phyloP scores from a whole-genome alignment of 78 protist genomes.

The Dictyostelium capitatum region DNA sequence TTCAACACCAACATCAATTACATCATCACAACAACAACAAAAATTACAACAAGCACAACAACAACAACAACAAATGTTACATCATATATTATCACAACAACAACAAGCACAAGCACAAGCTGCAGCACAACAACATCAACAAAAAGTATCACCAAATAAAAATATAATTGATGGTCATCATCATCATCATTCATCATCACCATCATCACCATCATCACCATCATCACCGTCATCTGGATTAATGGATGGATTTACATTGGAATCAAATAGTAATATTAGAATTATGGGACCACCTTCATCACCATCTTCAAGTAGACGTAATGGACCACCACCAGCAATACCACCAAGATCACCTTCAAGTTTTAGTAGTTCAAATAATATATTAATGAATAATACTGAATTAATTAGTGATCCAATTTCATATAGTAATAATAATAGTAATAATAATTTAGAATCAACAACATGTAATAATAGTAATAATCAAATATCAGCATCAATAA shows the following conservation, averaged over 20 bases:
- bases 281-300: constrained; percentile 27
- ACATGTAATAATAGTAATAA: too few relatives aligned
- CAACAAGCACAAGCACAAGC: constrained; percentile 1
- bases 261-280: neutral
- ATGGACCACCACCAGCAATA: neutral
- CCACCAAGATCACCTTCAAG: constrained; percentile 72
- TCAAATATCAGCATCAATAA: neutral
- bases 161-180: neutral
- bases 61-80: constrained; percentile 8
- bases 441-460: too few relatives aligned
- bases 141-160: constrained; percentile 18
- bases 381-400: constrained; percentile 26
- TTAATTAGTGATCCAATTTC: constrained; percentile 18
- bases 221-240: constrained; percentile 9
- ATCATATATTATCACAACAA: neutral
- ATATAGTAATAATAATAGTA: too few relatives aligned
- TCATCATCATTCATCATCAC: neutral
- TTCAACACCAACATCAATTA: neutral
- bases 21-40: neutral
- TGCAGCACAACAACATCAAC: neutral
- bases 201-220: neutral
- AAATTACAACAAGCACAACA: neutral
- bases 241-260: constrained; percentile 1
- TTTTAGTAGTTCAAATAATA: constrained; percentile 10
- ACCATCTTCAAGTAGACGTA: neutral